Base-by-base conservation (phyloP, 129 eudicot species). In the Rutidosis leptorrhynchoides region DNA sequence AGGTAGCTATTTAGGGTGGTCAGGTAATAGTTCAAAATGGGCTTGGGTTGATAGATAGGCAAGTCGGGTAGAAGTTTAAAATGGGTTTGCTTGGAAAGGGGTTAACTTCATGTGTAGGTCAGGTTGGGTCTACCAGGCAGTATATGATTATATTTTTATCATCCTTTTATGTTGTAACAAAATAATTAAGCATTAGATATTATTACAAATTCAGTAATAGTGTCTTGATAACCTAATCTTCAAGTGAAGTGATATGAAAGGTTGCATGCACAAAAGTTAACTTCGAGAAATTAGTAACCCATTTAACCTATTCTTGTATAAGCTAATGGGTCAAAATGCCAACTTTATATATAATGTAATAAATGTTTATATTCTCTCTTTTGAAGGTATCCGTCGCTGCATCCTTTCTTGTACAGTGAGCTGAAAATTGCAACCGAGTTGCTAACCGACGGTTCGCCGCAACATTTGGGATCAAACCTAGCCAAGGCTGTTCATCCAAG, bases 401-500 rank as follows among this genome's bases (percentile, higher is more conserved):
- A 94, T 74, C 67, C 97, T 0, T 94, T 94, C 78, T 75, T 94
- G 62, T 63, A 82, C 61, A 63, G 81, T 68, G 99, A 89, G 73
- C 83, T 94, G 76, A 82, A 81, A 78, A 74, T 94, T 37, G 99
- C 94, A 20, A 94, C 99, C 2, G 92, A 83, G 85, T 60, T 83
- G 71, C 91, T 93, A 67, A 67, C 58, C 27, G 76, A 54, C 22
- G 73, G 65, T 10, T 81, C 90, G 32, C 63, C 80, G 6, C 74
- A 67, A 71, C 73, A 78, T 62, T 42, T 70, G 66, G 83, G 84
- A 48, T 74, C 95, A 56, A 85, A 84, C 78, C 74, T 89, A 70
- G 88, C 88, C 20, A 84, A 74, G 53, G 83, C 69, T 24, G 95
- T 94, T 59, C 99, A 94, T 62, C 99, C 99, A 54, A 94, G 99